Evolutionary conservation across 2,329 filamentous ascomycete species (phyloP).

Genomic region (Pochonia chlamydosporia): DNA sequence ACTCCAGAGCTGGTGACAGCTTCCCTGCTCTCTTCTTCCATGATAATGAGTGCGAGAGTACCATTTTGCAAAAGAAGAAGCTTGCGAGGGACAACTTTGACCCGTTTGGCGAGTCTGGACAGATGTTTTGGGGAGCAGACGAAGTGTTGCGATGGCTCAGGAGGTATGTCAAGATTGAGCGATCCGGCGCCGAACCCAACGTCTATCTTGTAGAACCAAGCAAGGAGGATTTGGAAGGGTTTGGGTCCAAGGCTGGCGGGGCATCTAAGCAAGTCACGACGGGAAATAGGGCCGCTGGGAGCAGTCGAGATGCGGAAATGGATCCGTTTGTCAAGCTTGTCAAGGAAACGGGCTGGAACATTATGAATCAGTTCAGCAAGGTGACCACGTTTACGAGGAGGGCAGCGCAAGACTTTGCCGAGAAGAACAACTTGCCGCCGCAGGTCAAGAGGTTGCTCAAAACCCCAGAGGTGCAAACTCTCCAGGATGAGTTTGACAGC

Average conservation of each 20-base stretch:
- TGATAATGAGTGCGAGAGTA: constrained; percentile 93
- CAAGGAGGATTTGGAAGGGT: constrained; percentile 76
- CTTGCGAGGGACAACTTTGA: constrained; percentile 80
- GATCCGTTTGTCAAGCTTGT: constrained; percentile 90
- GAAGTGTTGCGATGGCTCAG: constrained; percentile 89
- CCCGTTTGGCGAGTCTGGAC: constrained; percentile 76
- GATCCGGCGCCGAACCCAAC: constrained; percentile 80
- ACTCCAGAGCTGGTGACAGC: constrained; percentile 82
- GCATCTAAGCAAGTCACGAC: constrained; percentile 19
- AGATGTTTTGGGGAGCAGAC: constrained; percentile 96
- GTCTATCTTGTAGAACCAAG: constrained; percentile 87
- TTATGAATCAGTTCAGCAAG: constrained; percentile 94
- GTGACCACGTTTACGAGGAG: constrained; percentile 93
- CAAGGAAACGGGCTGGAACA: constrained; percentile 93
- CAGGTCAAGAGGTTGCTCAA: constrained; percentile 79
- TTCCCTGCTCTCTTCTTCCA: constrained; percentile 97
- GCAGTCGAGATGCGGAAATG: constrained; percentile 64
- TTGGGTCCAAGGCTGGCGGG: constrained; percentile 58
- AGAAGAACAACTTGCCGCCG: constrained; percentile 85
- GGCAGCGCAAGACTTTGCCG: constrained; percentile 85
- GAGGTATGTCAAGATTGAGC: constrained; percentile 75
- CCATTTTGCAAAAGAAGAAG: constrained; percentile 88
- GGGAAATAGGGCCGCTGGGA: constrained; percentile 25
- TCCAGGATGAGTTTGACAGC: constrained; percentile 97
- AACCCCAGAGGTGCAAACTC: constrained; percentile 88